Base-by-base conservation (phyloP, 768 basidiomycete genomes). In the Plicaturopsis crispa region DNA sequence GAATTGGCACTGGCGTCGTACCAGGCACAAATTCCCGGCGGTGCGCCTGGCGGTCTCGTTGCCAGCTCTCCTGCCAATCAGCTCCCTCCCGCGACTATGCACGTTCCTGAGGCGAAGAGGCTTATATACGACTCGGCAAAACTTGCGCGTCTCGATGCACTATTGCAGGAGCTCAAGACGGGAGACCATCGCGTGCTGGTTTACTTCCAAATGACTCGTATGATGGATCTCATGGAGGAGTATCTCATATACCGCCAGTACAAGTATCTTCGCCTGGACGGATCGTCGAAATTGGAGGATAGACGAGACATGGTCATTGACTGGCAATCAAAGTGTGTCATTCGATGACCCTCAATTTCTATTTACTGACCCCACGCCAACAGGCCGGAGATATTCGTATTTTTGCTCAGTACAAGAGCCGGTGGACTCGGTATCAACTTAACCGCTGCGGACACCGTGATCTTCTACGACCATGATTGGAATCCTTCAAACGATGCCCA, bases 221-320 rank as follows among this genome's bases (percentile, higher is more conserved):
- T 98, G 96, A 96, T 99, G 83, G 93, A 97, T 57, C 68, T 98
- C 35, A 93, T 98, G 79, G 96, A 98, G 59, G 96, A 98, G 57
- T 99, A 97, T 57, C 70, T 99, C 43, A 89, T 96, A 41, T 96
- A 86, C 63, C 81, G 94, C 2, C 93, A 97, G 57, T 91, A 91
- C 69, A 93, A 91, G 59, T 96, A 97, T 54, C 66, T 96, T 13
- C 75, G 93, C 24, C 64, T 97, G 39, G 93, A 97, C 60, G 93
- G 93, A 24, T 86, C 86, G 2, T 94, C 91, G 20, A 91, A 93
- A 49, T 71, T 99, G 38, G 91, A 93, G 49, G 96, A 99, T 56
- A 73, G 96, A 49, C 75, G 96, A 41, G 96, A 98, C 59, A 98
- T 99, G 96, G 96, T 99, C 19, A 91, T 91, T 48, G 90, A 93